Conservation (phyloP, 495 filamentous ascomycete genomes). For the Penicillium canariense region DNA sequence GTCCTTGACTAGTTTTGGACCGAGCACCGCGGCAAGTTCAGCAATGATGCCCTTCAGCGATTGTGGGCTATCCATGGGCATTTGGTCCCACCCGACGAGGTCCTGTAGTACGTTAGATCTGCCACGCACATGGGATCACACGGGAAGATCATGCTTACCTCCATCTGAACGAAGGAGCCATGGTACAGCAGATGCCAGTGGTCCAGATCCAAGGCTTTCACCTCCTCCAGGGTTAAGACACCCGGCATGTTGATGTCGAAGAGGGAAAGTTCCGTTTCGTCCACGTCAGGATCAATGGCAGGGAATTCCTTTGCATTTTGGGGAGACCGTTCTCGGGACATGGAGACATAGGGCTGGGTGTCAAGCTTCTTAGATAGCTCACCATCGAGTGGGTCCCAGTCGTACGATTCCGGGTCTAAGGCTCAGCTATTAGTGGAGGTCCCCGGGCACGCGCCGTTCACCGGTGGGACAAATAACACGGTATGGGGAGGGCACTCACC, state of each 20-base stretch:
- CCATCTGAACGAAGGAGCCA: constrained; percentile 43
- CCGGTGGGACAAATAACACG: neutral
- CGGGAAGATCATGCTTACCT: constrained; percentile 27
- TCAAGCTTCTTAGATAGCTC: constrained; percentile 64
- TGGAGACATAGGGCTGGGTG: constrained; percentile 62
- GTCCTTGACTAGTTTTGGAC: constrained; percentile 60
- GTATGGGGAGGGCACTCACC: constrained; percentile 32
- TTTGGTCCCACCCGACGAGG: constrained; percentile 64
- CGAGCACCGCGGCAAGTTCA: constrained; percentile 75
- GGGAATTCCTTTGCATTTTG: constrained; percentile 12
- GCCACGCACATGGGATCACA: constrained; percentile 6
- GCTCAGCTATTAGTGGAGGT: neutral
- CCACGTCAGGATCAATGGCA: constrained; percentile 34
- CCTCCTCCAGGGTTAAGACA: constrained; percentile 60
- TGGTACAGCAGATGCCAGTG: constrained; percentile 49
- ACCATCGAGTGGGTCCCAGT: constrained; percentile 73
- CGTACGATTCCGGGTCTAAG: constrained; percentile 66
- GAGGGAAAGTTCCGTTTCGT: constrained; percentile 53
- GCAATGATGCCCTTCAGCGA: constrained; percentile 65
- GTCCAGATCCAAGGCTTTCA: constrained; percentile 62
- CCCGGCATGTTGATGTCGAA: constrained; percentile 76
- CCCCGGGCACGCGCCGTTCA: neutral
- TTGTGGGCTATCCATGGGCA: constrained; percentile 48
- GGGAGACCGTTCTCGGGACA: constrained; percentile 50
- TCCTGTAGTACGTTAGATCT: constrained; percentile 42